A percentile compares a stretch with the other conserved stretches of the same genome.
Conservation (phyloP, 2,329 filamentous ascomycete species). For the Macrophomina pseudophaseolina region DNA sequence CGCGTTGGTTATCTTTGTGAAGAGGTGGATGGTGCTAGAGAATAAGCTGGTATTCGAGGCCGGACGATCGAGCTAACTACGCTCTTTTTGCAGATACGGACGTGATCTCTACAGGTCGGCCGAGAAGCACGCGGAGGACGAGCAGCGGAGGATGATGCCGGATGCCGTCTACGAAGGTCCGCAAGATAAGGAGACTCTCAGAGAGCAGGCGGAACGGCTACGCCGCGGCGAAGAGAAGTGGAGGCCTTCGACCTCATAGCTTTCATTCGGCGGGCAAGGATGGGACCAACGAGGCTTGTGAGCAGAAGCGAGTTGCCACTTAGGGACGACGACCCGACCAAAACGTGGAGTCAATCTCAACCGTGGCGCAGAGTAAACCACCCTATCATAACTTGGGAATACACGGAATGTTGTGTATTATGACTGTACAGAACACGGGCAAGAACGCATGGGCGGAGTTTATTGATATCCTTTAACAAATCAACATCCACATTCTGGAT, state of each 20-base stretch:
- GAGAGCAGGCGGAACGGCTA: slow-evolving; percentile 30
- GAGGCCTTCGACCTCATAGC: slow-evolving; percentile 33
- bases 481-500: neutral
- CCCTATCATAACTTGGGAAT: neutral
- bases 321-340: neutral
- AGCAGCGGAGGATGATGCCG: slow-evolving; percentile 43
- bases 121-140: slow-evolving; percentile 48
- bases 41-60: neutral
- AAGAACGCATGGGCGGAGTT: slow-evolving; percentile 15
- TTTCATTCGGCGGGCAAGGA: neutral
- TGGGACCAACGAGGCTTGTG: neutral
- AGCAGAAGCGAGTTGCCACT: neutral
- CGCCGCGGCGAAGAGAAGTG: slow-evolving; percentile 42
- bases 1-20: neutral
- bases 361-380: neutral
- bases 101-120: slow-evolving; percentile 62
- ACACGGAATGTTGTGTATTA: neutral
- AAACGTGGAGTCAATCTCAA: neutral
- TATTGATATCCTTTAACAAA: neutral
- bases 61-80: neutral
- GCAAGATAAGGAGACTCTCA: slow-evolving; percentile 34
- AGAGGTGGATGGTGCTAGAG: neutral
- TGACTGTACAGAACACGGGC: slow-evolving; percentile 19
- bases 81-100: slow-evolving; percentile 59
- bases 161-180: slow-evolving; percentile 26